These are phyloP conservation scores for Drechslerella stenobrocha DNA, from an alignment of 2,329 filamentous ascomycete genomes.

Conservation along the genomic window DNA sequence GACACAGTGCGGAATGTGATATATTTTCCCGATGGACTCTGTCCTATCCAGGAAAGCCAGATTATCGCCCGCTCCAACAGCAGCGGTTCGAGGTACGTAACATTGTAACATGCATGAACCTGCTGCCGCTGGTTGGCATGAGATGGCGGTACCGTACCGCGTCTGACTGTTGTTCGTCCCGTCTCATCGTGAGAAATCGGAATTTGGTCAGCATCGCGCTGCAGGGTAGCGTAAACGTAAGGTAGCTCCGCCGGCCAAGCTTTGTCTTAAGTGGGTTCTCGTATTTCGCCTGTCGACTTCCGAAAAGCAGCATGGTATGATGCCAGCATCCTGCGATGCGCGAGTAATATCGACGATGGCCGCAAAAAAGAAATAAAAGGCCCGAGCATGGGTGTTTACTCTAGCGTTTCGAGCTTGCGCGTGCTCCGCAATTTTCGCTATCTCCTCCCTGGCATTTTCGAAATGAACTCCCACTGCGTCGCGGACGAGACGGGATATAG, in stretches of 20 bases:
- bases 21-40: too few relatives aligned
- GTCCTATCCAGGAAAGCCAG: background rate
- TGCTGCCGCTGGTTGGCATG: slow-evolving; percentile 1
- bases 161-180: slow-evolving; percentile 26
- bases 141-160: slow-evolving; percentile 18
- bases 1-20: too few relatives aligned
- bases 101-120: background rate
- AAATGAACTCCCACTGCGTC: background rate
- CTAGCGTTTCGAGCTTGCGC: slow-evolving; percentile 33
- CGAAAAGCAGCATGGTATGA: background rate
- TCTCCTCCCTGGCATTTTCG: slow-evolving; percentile 24
- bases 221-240: too few relatives aligned
- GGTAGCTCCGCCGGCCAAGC: too few relatives aligned
- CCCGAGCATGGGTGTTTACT: background rate
- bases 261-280: too few relatives aligned
- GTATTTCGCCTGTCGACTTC: too few relatives aligned
- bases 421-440: slow-evolving; percentile 5
- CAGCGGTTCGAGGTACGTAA: too few relatives aligned
- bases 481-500: too few relatives aligned
- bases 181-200: slow-evolving; percentile 21
- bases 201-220: too few relatives aligned
- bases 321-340: slow-evolving; percentile 4
- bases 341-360: background rate
- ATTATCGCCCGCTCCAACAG: too few relatives aligned
- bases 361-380: slow-evolving; percentile 17